phyloP scores from a whole-genome alignment of 1,139 yeast species.

The Suhomyces kunorum region DNA sequence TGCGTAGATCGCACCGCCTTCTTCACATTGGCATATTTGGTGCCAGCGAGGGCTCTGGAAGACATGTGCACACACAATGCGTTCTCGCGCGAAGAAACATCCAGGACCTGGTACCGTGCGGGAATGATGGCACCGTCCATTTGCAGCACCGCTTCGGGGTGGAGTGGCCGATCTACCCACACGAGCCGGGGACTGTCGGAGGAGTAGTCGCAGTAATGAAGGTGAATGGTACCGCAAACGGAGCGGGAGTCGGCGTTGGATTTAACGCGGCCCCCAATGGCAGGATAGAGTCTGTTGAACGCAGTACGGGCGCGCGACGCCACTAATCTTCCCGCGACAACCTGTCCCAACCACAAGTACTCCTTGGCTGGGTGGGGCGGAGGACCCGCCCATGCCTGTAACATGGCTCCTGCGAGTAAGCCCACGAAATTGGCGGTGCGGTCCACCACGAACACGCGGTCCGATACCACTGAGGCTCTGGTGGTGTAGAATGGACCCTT shows the following conservation, averaged over 20 bases:
- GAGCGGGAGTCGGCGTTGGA: neutral
- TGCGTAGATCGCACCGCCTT: neutral
- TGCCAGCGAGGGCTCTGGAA: neutral
- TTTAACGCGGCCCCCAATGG: neutral
- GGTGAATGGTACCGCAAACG: slow-evolving; percentile 4
- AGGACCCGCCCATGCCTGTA: slow-evolving; percentile 12
- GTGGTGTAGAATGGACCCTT: slow-evolving; percentile 6
- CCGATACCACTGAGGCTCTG: slow-evolving; percentile 4
- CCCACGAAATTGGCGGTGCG: slow-evolving; percentile 13
- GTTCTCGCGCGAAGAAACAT: slow-evolving; percentile 6
- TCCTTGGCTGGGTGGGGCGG: slow-evolving; percentile 11
- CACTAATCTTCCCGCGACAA: slow-evolving; percentile 11
- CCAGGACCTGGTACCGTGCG: slow-evolving; percentile 15
- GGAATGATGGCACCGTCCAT: slow-evolving; percentile 17
- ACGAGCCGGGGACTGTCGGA: slow-evolving; percentile 1
- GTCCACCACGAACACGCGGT: slow-evolving; percentile 14
- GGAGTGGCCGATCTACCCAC: slow-evolving; percentile 14
- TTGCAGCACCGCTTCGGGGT: slow-evolving; percentile 2
- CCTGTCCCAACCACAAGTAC: slow-evolving; percentile 17
- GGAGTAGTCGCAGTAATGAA: slow-evolving; percentile 16
- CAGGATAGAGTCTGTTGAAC: slow-evolving; percentile 1
- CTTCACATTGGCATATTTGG: neutral
- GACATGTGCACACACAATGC: neutral
- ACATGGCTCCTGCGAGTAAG: slow-evolving; percentile 12
- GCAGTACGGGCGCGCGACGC: neutral